Base-by-base conservation (phyloP, 2,329 filamentous ascomycete species). In the Monilinia polystroma region DNA sequence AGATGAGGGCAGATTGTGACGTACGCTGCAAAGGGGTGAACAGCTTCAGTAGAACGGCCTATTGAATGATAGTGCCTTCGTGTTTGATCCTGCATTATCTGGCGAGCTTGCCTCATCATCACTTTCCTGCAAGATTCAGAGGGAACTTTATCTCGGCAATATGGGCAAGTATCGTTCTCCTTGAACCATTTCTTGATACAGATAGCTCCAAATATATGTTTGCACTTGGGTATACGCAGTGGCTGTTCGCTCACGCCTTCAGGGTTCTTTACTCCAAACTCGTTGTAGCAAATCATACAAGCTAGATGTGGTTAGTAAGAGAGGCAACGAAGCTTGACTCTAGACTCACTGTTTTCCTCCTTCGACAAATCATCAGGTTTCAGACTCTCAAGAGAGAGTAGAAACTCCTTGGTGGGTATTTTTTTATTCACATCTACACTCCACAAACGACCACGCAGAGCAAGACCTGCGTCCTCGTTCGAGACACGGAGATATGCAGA, bases 131-230 rank as follows among this genome's bases (percentile, higher is more conserved):
- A 66, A 56, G 69, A 63, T 62, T 87, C 83, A 2, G 84, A 83
- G 3, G 81, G 84, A 32, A 89, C 78, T 71, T 87, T 86, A 69
- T 86, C 82, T 35, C 87, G 83, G 75, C 87, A 89, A 72, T 88
- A 88, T 0, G 87, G 87, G 70, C 87, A 89, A 65, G 80, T 87
- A 70, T 87, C 82, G 1, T 84, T 84, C 56, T 88, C 84, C 63
- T 85, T 80, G 53, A 89, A 82, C 87, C 87, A 89, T 70, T 85
- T 87, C 74, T 84, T 86, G 70, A 89, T 86, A 74, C 87, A 89
- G 70, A 83, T 80, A 66, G 87, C 81, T 23, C 87, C 87, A 74
- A 89, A 89, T 8, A 89, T 75, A 71, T 89, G 87, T 70, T 84
- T 85, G 79, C 87, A 89, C 70, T 81, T 83, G 2, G 87, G 86